Base-by-base conservation (phyloP, 768 basidiomycete species). In the Ramaria sp. region DNA sequence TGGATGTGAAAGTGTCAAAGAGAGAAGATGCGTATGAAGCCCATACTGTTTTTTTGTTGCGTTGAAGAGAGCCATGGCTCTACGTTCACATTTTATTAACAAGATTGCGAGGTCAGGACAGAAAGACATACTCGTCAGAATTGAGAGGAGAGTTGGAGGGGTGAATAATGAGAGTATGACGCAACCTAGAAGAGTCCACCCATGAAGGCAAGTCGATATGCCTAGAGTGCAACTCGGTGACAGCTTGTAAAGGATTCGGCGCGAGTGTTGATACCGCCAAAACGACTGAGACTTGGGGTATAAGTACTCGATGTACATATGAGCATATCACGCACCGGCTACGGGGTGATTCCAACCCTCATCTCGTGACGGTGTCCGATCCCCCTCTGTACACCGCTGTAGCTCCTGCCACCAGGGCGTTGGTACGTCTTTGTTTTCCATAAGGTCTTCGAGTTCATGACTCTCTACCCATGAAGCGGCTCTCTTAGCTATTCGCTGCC, bases 361-460 rank as follows among this genome's bases (percentile, higher is more conserved):
- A 0, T 69, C 63, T 63, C 74, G 82, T 32, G 78, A 78, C 9
- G 89, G 89, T 9, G 83, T 71, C 65, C 79, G 73, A 62, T 91
- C 87, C 0, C 85, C 87, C 63, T 91, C 84, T 1, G 77, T 74
- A 65, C 89, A 92, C 10, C 79, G 74, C 61, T 76, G 73, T 37
- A 92, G 73, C 64, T 92, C 89, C 58, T 88, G 84, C 89, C 89
- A 92, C 89, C 89, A 92, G 1, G 88, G 88, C 9, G 85, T 80
- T 48, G 77, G 70, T 42, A 69, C 52, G 25, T 60, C 57, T 56
- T 62, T 64, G 20, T 56, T 44, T 16, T 59, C 55, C 1, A 61
- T 47, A 39, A 76, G 69, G 36, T 65, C 69, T 43, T 74, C 72
- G 10, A 69, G 70, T 56, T 85, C 79, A 42, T 82, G 63, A 61